These are phyloP conservation scores for Aleurites moluccanus DNA, from an alignment of 441 rosid species.

Conservation along the genomic window DNA sequence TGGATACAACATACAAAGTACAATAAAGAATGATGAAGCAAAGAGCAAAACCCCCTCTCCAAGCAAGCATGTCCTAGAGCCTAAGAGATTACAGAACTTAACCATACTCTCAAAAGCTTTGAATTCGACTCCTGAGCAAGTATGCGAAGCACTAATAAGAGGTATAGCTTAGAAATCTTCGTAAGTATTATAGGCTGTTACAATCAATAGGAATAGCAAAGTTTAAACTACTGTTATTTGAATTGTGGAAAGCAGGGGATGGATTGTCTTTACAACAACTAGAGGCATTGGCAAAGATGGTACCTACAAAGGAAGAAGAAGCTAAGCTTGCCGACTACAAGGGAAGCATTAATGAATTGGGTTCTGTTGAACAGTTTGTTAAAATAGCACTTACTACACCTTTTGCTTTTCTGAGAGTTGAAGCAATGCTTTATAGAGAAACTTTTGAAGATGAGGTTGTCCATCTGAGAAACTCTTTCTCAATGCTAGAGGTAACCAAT, in stretches of 20 bases:
- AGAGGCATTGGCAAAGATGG: conserved; percentile 91
- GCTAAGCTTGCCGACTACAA: conserved; percentile 62
- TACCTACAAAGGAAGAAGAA: conserved; percentile 91
- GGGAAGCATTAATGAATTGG: conserved; percentile 72
- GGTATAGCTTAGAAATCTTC: conserved; percentile 40
- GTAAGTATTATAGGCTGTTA: neutral
- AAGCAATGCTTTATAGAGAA: conserved; percentile 88
- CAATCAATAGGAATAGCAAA: neutral
- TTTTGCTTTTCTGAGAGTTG: conserved; percentile 69
- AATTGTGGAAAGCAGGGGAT: conserved; percentile 43
- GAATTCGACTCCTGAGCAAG: conserved; percentile 71
- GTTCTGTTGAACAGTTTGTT: conserved; percentile 78
- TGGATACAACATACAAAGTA: conserved; percentile 63
- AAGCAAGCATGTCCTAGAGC: conserved; percentile 83
- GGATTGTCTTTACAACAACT: conserved; percentile 75
- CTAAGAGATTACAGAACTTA: conserved; percentile 87
- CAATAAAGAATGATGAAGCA: conserved; percentile 61
- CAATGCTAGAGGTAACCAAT: conserved; percentile 80
- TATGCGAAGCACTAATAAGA: conserved; percentile 64
- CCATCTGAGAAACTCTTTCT: conserved; percentile 85
- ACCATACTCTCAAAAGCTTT: conserved; percentile 89
- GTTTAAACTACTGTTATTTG: neutral
- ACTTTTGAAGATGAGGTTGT: conserved; percentile 87
- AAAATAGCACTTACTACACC: conserved; percentile 57
- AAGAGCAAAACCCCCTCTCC: conserved; percentile 91